Percentiles rank a stretch among this genome's conserved stretches.
These are phyloP conservation scores for Clitopilus hobsonii DNA, from an alignment of 768 basidiomycete genomes.

Conservation along the genomic window DNA sequence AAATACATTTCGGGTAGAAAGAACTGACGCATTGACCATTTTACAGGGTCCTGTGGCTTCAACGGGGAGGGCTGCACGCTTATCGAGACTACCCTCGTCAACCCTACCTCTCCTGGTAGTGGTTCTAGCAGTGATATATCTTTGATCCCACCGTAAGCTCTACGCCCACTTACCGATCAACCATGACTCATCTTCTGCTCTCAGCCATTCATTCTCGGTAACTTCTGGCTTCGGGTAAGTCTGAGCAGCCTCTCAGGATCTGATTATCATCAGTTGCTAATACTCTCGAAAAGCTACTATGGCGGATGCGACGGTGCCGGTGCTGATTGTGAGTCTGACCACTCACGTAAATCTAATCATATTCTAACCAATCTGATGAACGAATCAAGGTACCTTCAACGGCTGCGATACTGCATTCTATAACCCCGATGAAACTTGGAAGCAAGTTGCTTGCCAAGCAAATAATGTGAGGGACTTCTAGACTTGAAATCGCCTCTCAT, in stretches of 20 bases:
- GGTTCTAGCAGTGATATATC: slow-evolving; percentile 32
- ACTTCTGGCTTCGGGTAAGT: slow-evolving; percentile 32
- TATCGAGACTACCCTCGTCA: slow-evolving; percentile 30
- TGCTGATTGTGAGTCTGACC: slow-evolving; percentile 30
- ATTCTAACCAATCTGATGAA: background rate
- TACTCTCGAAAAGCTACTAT: slow-evolving; percentile 26
- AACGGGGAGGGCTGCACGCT: slow-evolving; percentile 35
- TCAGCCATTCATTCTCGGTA: slow-evolving; percentile 34
- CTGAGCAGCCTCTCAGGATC: background rate
- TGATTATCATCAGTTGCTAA: background rate
- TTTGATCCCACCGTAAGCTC: slow-evolving; percentile 35
- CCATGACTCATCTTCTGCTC: slow-evolving; percentile 9
- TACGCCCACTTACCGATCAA: slow-evolving; percentile 1
- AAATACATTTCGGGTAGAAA: background rate
- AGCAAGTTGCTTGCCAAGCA: slow-evolving; percentile 25
- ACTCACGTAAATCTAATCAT: background rate
- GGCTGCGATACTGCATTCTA: slow-evolving; percentile 34
- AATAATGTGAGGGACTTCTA: slow-evolving; percentile 24
- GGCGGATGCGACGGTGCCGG: slow-evolving; percentile 39
- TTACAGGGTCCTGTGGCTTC: slow-evolving; percentile 26
- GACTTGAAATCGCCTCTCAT: background rate
- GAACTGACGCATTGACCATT: background rate
- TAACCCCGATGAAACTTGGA: slow-evolving; percentile 25
- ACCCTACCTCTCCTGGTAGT: slow-evolving; percentile 23
- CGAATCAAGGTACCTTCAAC: slow-evolving; percentile 25